Percentiles rank a stretch among this genome's conserved stretches.
Conservation (phyloP, 2,329 filamentous ascomycete genomes). For the Alternaria viburni region DNA sequence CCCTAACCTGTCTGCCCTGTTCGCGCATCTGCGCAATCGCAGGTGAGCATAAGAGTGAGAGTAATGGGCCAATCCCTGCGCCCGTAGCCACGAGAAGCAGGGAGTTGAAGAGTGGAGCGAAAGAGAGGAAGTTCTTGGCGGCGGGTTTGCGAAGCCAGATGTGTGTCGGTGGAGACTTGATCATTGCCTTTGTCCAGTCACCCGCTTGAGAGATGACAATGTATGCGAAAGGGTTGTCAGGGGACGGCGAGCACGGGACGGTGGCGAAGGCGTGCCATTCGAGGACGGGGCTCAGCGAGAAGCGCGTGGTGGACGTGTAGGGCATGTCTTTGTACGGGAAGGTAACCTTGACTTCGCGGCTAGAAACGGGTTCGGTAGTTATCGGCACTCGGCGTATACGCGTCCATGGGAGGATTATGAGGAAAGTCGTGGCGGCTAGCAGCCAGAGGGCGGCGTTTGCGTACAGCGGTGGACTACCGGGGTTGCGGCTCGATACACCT, state of each 20-base stretch:
- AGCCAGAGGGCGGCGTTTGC: conserved; percentile 64
- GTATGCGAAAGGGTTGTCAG: conserved; percentile 2
- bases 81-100: conserved; percentile 31
- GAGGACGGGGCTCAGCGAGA: conserved; percentile 24
- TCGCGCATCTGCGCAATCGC: conserved; percentile 11
- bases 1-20: conserved; percentile 3
- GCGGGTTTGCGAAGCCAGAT: conserved; percentile 28
- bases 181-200: conserved; percentile 41
- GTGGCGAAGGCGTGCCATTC: conserved; percentile 51
- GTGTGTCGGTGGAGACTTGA: conserved; percentile 13
- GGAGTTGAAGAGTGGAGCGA: conserved; percentile 23
- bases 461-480: conserved; percentile 3
- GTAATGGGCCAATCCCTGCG: conserved; percentile 31
- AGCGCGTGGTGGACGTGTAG: conserved; percentile 29
- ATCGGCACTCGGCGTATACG: conserved; percentile 72
- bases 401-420: conserved; percentile 76
- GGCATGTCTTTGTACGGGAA: conserved; percentile 32
- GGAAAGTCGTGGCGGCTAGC: conserved; percentile 66
- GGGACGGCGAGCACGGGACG: conserved; percentile 24
- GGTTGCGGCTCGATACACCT: conserved; percentile 15
- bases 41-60: conserved; percentile 22
- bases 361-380: conserved; percentile 68
- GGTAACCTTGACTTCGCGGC: conserved; percentile 74
- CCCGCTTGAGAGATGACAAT: conserved; percentile 44
- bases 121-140: conserved; percentile 26